These are phyloP conservation scores for Iodosphaeria phyllophila DNA, from an alignment of 2,329 filamentous ascomycete genomes.

Conservation along the genomic window DNA sequence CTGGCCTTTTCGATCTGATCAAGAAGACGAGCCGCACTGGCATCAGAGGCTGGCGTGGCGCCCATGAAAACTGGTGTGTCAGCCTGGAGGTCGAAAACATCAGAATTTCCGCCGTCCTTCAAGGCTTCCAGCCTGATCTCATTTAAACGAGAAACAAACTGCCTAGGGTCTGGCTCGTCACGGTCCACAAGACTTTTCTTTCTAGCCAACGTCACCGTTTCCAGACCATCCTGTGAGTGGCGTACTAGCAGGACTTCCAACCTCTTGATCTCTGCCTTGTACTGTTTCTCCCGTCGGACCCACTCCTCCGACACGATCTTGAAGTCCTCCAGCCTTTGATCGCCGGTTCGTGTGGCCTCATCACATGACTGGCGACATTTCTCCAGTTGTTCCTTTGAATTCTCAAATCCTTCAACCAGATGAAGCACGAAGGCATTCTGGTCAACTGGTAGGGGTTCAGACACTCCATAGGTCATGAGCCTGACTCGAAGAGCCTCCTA, in stretches of 20 bases:
- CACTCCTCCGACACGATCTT: conserved; percentile 18
- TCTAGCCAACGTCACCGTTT: conserved; percentile 23
- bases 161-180: conserved; percentile 10
- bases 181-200: conserved; percentile 22
- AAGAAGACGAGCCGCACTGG: conserved; percentile 3
- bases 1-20: too few relatives aligned
- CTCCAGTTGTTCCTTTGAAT: conserved; percentile 12
- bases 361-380: conserved; percentile 8
- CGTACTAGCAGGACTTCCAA: conserved; percentile 18
- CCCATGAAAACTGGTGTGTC: conserved; percentile 2
- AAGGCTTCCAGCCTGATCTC: too few relatives aligned
- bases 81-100: not conserved
- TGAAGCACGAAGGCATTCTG: conserved; percentile 23
- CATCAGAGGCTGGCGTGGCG: not conserved
- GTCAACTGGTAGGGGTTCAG: conserved; percentile 18
- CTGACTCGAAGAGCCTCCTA: conserved; percentile 22
- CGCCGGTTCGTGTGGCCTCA: conserved; percentile 12
- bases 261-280: conserved; percentile 19
- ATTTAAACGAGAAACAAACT: conserved; percentile 14
- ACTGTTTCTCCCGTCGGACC: conserved; percentile 17
- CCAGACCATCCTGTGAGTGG: conserved; percentile 19
- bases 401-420: conserved; percentile 19
- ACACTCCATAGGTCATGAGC: conserved; percentile 18
- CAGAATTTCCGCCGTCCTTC: too few relatives aligned
- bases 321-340: conserved; percentile 16